Evolutionary conservation across 306 rosid species (phyloP).

Genomic region (Pterocarpus macrocarpus): DNA sequence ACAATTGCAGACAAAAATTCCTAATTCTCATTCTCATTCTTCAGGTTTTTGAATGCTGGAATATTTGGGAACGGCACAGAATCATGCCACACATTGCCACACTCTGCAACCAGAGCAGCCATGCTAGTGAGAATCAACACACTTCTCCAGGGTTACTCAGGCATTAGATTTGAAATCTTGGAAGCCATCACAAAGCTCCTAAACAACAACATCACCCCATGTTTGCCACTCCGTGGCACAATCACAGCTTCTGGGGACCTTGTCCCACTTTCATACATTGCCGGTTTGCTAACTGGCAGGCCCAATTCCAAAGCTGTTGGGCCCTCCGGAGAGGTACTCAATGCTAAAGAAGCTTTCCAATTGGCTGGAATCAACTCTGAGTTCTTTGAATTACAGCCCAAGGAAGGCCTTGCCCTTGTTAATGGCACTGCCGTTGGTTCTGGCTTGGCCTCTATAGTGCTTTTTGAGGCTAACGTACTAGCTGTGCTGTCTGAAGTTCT

Average conservation of each 20-base stretch:
- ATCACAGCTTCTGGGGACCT: conserved; percentile 90
- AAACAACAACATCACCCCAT: conserved; percentile 80
- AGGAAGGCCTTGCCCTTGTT: conserved; percentile 93
- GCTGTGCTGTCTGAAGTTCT: conserved; percentile 72
- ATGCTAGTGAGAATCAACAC: conserved; percentile 89
- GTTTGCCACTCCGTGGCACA: conserved; percentile 89
- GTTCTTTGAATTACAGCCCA: conserved; percentile 87
- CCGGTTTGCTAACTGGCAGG: conserved; percentile 79
- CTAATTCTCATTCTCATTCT: not conserved
- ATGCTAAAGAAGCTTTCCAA: conserved; percentile 69
- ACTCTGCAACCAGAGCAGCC: conserved; percentile 78
- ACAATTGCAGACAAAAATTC: not conserved
- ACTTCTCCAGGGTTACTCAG: conserved; percentile 96
- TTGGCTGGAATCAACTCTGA: conserved; percentile 64
- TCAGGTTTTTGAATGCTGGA: conserved; percentile 89
- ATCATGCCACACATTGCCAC: conserved; percentile 69
- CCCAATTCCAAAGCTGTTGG: conserved; percentile 79
- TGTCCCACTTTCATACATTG: conserved; percentile 90
- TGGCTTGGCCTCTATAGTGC: conserved; percentile 82
- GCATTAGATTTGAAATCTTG: conserved; percentile 85
- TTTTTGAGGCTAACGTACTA: conserved; percentile 77
- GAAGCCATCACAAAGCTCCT: conserved; percentile 82
- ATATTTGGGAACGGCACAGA: conserved; percentile 81
- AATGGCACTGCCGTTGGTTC: conserved; percentile 95
- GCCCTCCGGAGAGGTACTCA: conserved; percentile 64